Evolutionary conservation across 306 rosid species (phyloP), one percentile per base, ranked within the genome.

Genomic region (Vicia sativa): DNA sequence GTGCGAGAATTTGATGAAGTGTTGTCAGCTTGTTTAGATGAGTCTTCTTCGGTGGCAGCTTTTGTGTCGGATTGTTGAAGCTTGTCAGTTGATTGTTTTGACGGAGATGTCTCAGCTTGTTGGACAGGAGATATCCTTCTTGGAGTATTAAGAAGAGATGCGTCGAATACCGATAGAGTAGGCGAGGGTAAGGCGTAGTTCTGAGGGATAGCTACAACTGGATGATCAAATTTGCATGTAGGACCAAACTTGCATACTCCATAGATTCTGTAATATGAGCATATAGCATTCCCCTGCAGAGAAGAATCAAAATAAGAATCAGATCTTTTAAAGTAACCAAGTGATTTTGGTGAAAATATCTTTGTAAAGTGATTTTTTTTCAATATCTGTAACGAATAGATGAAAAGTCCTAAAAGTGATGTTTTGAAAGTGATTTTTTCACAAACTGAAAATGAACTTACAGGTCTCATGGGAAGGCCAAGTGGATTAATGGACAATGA

Each of bases 211-310:
- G 86, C 76, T 73, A 84, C 19, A 55, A 67, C 55, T 14, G 96
- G 95, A 80, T 92, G 97, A 71, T 92, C 96, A 74, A 77, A 92
- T 78, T 78, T 87, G 87, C 97, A 92, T 42, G 95, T 87, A 45
- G 97, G 89, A 14, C 97, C 97, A 48, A 82, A 92, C 81, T 87
- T 92, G 96, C 97, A 92, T 77, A 85, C 74, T 62, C 97, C 96
- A 75, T 82, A 85, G 83, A 83, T 74, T 67, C 78, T 74, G 77
- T 87, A 92, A 68, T 81, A 82, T 35, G 95, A 84, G 75, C 97
- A 92, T 23, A 86, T 58, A 75, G 95, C 87, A 28, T 85, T 90
- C 58, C 97, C 97, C 96, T 91, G 87, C 71, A 80, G 71, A 52
- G 23, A 38, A n/a, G 16, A 34, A n/a, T 57, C 71, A 78, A 67